Base-by-base conservation (phyloP, 179 eudicot genomes). In the Spinacia oleracea region DNA sequence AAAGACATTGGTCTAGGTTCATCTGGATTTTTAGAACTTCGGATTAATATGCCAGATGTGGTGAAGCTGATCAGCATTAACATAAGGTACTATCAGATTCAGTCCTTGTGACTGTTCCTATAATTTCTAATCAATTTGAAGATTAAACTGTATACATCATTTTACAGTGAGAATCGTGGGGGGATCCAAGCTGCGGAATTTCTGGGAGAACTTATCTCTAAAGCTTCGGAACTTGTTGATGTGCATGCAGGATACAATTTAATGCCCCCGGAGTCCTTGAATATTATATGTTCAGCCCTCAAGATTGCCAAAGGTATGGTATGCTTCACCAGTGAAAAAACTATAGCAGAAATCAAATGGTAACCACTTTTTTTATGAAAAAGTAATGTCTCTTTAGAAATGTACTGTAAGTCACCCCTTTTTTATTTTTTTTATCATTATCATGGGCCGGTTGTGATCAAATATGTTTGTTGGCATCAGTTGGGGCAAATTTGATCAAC, bases 1-100 rank as follows among this genome's bases (percentile, higher is more conserved):
- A 85, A 88, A 82, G 94, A 86, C 74, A 86, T 93, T 75, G 93
- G 91, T 79, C 88, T 96, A 25, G 91, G 94, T 62, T 83, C 91
- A 51, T 76, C 87, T 79, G 98, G 99, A 83, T 93, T 93, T 83
- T 83, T 85, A 31, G 75, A 72, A 77, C 90, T 90, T 73, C 81
- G 48, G 72, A 75, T 84, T 78, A 85, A 82, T 84, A 86, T 87
- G 58, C 80, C 78, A 34, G 79, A 76, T 64, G 81, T 80, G 63
- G 72, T 88, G 85, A 87, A 85, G 81, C 87, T 93, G 43, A 84
- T 80, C 73, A 51, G 62, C 62, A 72, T 72, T 51, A 83, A 96
- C 85, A 93, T 96, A 74, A 93, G 98, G 99, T 96, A 67, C 75
- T n/a, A n/a, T n/a, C n/a, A n/a, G n/a, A n/a, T n/a, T n/a, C n/a